Conservation (phyloP, 345 rosid genomes). For the Ricinus communis region DNA sequence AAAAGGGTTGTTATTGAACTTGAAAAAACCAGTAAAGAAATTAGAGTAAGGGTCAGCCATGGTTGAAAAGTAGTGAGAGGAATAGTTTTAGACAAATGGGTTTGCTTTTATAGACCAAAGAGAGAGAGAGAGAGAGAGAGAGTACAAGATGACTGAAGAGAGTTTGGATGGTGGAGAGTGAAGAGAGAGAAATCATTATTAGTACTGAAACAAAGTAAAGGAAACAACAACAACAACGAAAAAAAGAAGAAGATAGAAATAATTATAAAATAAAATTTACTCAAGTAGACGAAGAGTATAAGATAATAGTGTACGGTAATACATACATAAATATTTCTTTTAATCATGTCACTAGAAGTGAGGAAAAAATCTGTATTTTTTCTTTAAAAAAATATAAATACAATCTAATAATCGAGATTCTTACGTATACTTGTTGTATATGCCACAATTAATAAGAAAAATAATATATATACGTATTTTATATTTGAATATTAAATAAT, state of each 20-base stretch:
- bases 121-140: slow-evolving; percentile 35
- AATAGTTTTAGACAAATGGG: slow-evolving; percentile 43
- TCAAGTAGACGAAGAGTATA: background rate
- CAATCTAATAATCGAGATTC: no score
- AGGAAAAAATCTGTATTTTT: no score
- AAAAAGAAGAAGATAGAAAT: no score
- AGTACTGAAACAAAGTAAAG: slow-evolving; percentile 20
- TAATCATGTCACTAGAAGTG: no score
- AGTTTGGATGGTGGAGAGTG: slow-evolving; percentile 46
- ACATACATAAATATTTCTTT: no score
- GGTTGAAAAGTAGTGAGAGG: slow-evolving; percentile 29
- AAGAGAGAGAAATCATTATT: background rate
- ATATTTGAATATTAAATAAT: no score
- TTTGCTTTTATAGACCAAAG: slow-evolving; percentile 50
- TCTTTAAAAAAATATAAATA: no score
- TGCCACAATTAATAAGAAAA: no score
- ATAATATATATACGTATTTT: no score
- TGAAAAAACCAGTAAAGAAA: slow-evolving; percentile 57
- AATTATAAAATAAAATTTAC: background rate
- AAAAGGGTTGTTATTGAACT: slow-evolving; percentile 41
- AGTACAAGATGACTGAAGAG: slow-evolving; percentile 45
- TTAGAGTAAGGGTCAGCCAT: slow-evolving; percentile 90
- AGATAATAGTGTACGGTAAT: background rate
- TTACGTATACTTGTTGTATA: no score
- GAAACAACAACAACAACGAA: no score